Evolutionary conservation across 164 flowering plant genomes (phyloP).

Genomic region (Berberis vulgaris): DNA sequence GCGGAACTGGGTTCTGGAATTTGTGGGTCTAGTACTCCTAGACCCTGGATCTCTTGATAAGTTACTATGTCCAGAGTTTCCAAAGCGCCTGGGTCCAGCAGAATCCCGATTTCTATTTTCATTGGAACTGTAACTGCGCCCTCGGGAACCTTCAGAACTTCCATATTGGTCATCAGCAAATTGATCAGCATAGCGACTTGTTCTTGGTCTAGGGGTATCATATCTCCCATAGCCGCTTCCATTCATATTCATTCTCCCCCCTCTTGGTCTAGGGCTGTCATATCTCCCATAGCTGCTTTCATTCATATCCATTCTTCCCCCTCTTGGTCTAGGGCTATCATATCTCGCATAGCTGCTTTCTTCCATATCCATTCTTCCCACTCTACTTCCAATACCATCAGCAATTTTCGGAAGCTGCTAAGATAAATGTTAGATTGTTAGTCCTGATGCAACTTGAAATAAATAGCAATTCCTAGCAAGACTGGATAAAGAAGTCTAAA

Average conservation of each 20-base stretch:
- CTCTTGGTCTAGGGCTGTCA: no score
- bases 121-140: constrained; percentile 5
- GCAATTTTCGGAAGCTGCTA: constrained; percentile 21
- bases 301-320: no score
- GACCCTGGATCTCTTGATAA: constrained; percentile 8
- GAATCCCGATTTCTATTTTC: constrained; percentile 12
- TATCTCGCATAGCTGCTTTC: constrained; percentile 9
- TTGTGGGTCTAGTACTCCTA: constrained; percentile 5
- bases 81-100: constrained; percentile 6
- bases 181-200: constrained; percentile 4
- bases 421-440: background rate
- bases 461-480: background rate
- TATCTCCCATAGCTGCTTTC: no score
- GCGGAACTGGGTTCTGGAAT: constrained; percentile 4
- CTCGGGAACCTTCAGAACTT: constrained; percentile 8
- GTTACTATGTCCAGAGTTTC: constrained; percentile 5
- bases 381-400: constrained; percentile 6
- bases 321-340: background rate
- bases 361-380: constrained; percentile 7
- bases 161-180: constrained; percentile 10
- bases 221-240: no score
- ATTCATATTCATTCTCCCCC: no score
- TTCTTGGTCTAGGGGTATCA: background rate
- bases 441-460: background rate
- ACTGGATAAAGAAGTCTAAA: background rate